phyloP scores from a whole-genome alignment of 768 basidiomycete genomes.

The Cubamyces sp. region DNA sequence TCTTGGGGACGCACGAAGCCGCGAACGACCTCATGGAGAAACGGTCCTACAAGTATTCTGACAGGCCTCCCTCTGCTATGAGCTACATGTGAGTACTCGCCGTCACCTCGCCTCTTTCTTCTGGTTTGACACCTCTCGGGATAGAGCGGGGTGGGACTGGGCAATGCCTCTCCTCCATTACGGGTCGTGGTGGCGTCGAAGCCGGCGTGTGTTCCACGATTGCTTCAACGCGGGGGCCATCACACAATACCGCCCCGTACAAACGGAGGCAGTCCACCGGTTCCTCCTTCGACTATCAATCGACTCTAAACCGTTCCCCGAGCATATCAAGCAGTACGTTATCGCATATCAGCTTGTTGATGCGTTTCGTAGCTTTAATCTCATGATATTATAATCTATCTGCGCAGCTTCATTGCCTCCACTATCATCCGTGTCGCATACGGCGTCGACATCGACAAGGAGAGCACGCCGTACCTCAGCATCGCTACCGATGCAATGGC shows the following conservation, averaged over 20 bases:
- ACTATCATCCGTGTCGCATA: slow-evolving; percentile 16
- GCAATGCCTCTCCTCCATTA: background rate
- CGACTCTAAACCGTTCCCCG: slow-evolving; percentile 1
- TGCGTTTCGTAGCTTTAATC: background rate
- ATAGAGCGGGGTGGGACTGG: slow-evolving; percentile 7
- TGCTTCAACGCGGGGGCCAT: slow-evolving; percentile 9
- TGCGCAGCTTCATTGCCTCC: background rate
- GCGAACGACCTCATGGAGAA: slow-evolving; percentile 37
- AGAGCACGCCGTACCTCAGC: slow-evolving; percentile 10
- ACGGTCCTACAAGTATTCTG: slow-evolving; percentile 36
- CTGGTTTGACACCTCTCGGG: background rate
- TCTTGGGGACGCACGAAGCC: slow-evolving; percentile 36
- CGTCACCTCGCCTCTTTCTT: background rate
- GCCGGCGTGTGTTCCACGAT: slow-evolving; percentile 15
- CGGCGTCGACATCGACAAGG: slow-evolving; percentile 14
- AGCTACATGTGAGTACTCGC: background rate
- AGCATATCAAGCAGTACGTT: slow-evolving; percentile 16
- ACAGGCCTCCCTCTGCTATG: slow-evolving; percentile 20
- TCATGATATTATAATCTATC: background rate
- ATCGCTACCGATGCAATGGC: slow-evolving; percentile 12
- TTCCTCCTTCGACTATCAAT: slow-evolving; percentile 5
- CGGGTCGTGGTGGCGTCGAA: slow-evolving; percentile 17
- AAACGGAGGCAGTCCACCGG: slow-evolving; percentile 1
- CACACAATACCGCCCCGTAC: background rate
- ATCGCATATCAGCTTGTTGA: too few species aligned